A percentile compares a stretch with the other conserved stretches of the same genome.
phyloP scores from a whole-genome alignment of 371 early-diverging fungal species.

The Mortierella sp. region DNA sequence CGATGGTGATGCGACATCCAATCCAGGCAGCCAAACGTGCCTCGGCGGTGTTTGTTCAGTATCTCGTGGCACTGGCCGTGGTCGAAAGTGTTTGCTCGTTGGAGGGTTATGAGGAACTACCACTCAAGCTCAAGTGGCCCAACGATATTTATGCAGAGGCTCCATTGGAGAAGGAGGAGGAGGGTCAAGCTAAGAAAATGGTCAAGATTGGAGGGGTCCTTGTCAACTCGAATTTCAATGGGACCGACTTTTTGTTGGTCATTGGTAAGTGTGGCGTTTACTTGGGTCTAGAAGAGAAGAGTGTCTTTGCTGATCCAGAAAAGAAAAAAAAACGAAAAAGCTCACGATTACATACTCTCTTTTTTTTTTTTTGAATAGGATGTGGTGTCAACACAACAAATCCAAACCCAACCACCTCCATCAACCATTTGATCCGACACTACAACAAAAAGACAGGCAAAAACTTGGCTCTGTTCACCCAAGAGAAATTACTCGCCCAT shows the following conservation, averaged over 20 bases:
- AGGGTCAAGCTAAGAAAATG: constrained; percentile 28
- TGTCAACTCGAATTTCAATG: constrained; percentile 79
- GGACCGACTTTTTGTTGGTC: constrained; percentile 80
- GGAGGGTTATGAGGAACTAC: constrained; percentile 77
- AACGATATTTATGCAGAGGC: constrained; percentile 87
- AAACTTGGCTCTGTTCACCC: constrained; percentile 59
- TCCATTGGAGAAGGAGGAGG: constrained; percentile 10
- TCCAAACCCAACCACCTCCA: constrained; percentile 81
- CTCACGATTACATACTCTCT: background rate
- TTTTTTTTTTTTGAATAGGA: constrained; percentile 51
- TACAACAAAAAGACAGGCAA: constrained; percentile 60
- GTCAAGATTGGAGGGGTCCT: constrained; percentile 91
- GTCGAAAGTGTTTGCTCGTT: constrained; percentile 76
- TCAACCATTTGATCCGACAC: constrained; percentile 79
- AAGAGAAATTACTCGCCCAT: constrained; percentile 80
- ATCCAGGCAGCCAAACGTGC: constrained; percentile 55
- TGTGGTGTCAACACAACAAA: constrained; percentile 90
- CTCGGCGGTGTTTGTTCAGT: constrained; percentile 86
- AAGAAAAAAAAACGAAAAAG: background rate
- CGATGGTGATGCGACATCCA: constrained; percentile 73
- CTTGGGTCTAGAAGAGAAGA: no score
- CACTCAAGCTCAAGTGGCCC: constrained; percentile 92
- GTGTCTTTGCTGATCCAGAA: background rate
- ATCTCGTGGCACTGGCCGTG: constrained; percentile 81
- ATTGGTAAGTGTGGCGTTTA: constrained; percentile 76